phyloP scores from a whole-genome alignment of 1,284 basidiomycete species.

The Ustilago tritici region DNA sequence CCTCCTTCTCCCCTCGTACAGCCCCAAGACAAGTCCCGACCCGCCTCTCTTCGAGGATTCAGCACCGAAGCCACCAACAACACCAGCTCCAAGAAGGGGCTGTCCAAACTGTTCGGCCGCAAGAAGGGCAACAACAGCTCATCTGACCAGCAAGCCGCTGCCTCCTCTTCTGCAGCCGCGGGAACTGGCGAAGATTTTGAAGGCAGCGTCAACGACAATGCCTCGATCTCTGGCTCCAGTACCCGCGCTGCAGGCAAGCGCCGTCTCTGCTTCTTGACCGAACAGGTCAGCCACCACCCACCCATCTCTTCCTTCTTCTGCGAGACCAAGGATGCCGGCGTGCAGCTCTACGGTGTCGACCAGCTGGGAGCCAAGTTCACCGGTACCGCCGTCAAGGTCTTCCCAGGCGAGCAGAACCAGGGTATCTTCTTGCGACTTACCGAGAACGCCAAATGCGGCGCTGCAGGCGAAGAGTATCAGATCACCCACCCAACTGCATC shows the following conservation, averaged over 20 bases:
- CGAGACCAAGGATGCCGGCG: conserved; percentile 60
- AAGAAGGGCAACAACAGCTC: conserved; percentile 37
- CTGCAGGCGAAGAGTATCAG: conserved; percentile 71
- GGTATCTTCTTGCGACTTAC: conserved; percentile 77
- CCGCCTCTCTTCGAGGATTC: conserved; percentile 39
- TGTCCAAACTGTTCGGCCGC: conserved; percentile 51
- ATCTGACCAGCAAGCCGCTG: conserved; percentile 20
- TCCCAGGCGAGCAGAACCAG: conserved; percentile 75
- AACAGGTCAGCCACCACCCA: conserved; percentile 88
- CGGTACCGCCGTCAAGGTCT: conserved; percentile 72
- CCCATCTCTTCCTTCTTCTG: conserved; percentile 84
- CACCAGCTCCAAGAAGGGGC: conserved; percentile 39
- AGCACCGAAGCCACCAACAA: conserved; percentile 28
- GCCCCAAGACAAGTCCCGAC: conserved; percentile 40
- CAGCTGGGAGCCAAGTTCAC: conserved; percentile 82
- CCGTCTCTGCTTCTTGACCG: conserved; percentile 63
- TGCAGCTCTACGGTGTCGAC: conserved; percentile 74
- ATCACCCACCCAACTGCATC: conserved; percentile 89
- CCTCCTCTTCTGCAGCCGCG: conserved; percentile 14
- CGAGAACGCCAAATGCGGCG: conserved; percentile 49
- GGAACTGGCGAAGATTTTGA: conserved; percentile 23
- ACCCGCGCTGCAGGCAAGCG: conserved; percentile 25
- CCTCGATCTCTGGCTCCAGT: conserved; percentile 37
- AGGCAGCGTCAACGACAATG: conserved; percentile 23
- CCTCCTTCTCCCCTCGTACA: conserved; percentile 41